These are phyloP conservation scores for Sungouiella blattae DNA, from an alignment of 805 yeast genomes.

Conservation along the genomic window DNA sequence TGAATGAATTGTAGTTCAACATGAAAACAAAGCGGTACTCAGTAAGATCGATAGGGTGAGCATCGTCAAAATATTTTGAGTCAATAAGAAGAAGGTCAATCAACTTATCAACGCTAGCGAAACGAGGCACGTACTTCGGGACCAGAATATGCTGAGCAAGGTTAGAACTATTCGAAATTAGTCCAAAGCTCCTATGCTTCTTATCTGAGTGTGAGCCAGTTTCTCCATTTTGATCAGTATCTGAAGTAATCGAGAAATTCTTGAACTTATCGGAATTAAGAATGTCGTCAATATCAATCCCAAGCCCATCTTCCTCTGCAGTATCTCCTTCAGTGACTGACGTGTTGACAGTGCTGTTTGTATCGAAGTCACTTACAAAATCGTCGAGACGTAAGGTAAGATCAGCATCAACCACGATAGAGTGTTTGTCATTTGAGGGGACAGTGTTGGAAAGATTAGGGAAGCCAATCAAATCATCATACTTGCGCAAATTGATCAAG, in stretches of 20 bases:
- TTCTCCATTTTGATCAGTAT: conserved; percentile 13
- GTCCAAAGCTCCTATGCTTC: conserved; percentile 19
- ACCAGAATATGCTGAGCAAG: neutral
- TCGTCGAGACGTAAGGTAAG: conserved; percentile 36
- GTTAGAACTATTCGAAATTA: conserved; percentile 14
- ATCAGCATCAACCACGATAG: conserved; percentile 27
- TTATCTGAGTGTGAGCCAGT: conserved; percentile 2
- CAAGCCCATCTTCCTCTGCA: conserved; percentile 36
- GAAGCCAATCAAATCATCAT: conserved; percentile 25
- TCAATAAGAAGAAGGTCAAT: conserved; percentile 75
- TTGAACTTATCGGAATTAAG: conserved; percentile 38
- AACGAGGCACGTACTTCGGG: conserved; percentile 30
- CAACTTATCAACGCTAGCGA: conserved; percentile 69
- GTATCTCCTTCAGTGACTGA: neutral
- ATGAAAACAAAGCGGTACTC: conserved; percentile 42
- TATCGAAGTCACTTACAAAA: conserved; percentile 20
- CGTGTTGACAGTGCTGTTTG: neutral
- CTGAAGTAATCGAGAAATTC: conserved; percentile 17
- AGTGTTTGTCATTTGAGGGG: conserved; percentile 15
- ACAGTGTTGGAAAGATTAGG: neutral
- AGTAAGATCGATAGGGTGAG: conserved; percentile 31
- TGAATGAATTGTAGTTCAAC: conserved; percentile 38
- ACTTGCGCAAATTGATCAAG: conserved; percentile 30
- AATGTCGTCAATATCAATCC: conserved; percentile 42
- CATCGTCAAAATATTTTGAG: conserved; percentile 54